Percentiles rank a stretch among this genome's conserved stretches.
phyloP scores from a whole-genome alignment of 805 yeast genomes.

The Scheffersomyces spartinae region DNA sequence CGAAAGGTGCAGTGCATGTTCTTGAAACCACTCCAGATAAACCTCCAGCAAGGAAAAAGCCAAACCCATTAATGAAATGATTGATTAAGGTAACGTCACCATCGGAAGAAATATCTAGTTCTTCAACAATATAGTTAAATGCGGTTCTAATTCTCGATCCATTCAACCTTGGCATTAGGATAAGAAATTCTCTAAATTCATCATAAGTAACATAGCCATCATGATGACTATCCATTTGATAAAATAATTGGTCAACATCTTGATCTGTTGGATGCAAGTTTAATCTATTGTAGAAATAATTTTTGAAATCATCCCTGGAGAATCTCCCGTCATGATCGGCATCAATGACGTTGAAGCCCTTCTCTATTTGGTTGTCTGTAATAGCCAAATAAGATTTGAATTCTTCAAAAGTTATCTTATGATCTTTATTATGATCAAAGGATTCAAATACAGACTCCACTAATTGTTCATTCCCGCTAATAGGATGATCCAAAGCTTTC shows the following conservation, averaged over 20 bases:
- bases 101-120: constrained; percentile 71
- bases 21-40: constrained; percentile 91
- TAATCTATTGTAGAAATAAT: constrained; percentile 45
- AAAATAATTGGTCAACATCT: constrained; percentile 45
- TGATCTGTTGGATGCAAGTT: constrained; percentile 40
- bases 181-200: constrained; percentile 73
- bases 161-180: constrained; percentile 70
- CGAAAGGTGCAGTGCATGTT: constrained; percentile 95
- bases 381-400: constrained; percentile 51
- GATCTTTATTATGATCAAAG: constrained; percentile 48
- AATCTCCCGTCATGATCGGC: constrained; percentile 63
- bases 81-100: constrained; percentile 83
- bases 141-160: constrained; percentile 78
- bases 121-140: constrained; percentile 68
- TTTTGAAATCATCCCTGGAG: constrained; percentile 51
- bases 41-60: constrained; percentile 92
- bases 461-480: constrained; percentile 48
- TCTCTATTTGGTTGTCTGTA: constrained; percentile 61
- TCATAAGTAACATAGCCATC: constrained; percentile 69
- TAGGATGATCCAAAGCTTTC: constrained; percentile 45
- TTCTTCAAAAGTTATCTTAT: constrained; percentile 48
- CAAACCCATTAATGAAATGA: constrained; percentile 73
- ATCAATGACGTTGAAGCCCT: constrained; percentile 61
- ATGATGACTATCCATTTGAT: constrained; percentile 39
- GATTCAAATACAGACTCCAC: constrained; percentile 44